phyloP scores from a whole-genome alignment of 2,329 filamentous ascomycete species.

The Beauveria australis region DNA sequence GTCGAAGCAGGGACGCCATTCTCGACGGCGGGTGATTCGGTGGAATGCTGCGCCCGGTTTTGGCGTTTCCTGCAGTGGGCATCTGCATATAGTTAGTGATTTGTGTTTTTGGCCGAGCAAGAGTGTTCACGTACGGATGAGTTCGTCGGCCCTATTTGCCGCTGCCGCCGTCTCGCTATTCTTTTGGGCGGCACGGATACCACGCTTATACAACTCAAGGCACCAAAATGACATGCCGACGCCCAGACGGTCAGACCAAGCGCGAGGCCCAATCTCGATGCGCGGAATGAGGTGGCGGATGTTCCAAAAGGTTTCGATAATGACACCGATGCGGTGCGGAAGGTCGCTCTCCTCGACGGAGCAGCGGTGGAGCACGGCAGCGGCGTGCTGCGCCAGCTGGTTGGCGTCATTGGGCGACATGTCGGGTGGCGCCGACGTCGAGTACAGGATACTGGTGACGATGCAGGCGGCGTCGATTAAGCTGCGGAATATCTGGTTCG shows the following conservation, averaged over 20 bases:
- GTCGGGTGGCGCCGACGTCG: conserved; percentile 28
- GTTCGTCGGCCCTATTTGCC: conserved; percentile 22
- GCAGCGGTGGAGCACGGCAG: conserved; percentile 32
- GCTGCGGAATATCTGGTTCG: conserved; percentile 41
- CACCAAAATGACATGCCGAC: conserved; percentile 44
- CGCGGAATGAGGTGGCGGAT: conserved; percentile 29
- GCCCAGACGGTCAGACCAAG: conserved; percentile 37
- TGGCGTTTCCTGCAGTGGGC: neutral
- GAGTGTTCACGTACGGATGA: conserved; percentile 20
- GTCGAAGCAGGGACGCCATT: neutral
- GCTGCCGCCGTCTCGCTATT: conserved; percentile 18
- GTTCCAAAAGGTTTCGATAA: conserved; percentile 43
- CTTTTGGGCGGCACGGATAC: conserved; percentile 30
- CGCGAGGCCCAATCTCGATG: conserved; percentile 32
- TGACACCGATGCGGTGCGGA: conserved; percentile 33
- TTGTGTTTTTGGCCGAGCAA: neutral
- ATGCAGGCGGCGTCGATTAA: conserved; percentile 38
- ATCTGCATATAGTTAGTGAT: neutral
- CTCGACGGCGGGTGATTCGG: neutral
- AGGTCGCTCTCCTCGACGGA: conserved; percentile 42
- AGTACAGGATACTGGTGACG: conserved; percentile 37
- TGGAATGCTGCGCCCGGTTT: neutral
- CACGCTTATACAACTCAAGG: conserved; percentile 36
- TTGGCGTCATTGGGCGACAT: conserved; percentile 22
- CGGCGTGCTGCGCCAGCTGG: conserved; percentile 22